A percentile compares a stretch with the other conserved stretches of the same genome.
These are phyloP conservation scores for Ormosia semicastrata DNA, from an alignment of 306 rosid species.

Conservation along the genomic window DNA sequence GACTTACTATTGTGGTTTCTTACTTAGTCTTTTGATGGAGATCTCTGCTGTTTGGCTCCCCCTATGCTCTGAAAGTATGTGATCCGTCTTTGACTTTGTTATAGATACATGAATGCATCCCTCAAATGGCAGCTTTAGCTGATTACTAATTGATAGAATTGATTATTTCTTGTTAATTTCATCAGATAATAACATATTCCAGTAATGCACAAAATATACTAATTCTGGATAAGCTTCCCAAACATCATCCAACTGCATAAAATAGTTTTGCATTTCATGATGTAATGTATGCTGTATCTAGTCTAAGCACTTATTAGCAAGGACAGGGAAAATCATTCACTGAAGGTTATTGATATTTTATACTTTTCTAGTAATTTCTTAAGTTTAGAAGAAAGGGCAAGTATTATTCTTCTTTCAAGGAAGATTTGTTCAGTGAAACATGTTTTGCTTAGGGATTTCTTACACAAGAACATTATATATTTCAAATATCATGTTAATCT, in stretches of 20 bases:
- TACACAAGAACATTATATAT: neutral
- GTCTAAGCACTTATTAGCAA: neutral
- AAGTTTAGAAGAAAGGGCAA: neutral
- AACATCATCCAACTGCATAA: neutral
- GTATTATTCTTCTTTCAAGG: neutral
- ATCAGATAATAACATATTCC: neutral
- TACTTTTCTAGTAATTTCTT: neutral
- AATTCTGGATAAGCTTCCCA: neutral
- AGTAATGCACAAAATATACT: neutral
- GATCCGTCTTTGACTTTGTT: conserved; percentile 10
- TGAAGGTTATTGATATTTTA: neutral
- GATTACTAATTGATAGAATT: neutral
- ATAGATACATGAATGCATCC: neutral
- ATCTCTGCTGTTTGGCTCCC: too few species aligned
- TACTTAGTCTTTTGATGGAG: too few species aligned
- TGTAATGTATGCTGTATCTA: neutral
- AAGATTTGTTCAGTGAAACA: conserved; percentile 2
- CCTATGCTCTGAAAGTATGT: too few species aligned
- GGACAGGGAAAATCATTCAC: neutral
- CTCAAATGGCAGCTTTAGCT: neutral
- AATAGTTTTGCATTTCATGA: neutral
- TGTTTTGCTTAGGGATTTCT: neutral
- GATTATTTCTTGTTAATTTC: neutral
- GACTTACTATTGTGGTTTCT: too few species aligned
- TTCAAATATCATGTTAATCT: neutral